A percentile compares a stretch with the other conserved stretches of the same genome.
These are phyloP conservation scores for Entelexis sorbosivorans DNA, from an alignment of 1,139 yeast species.

Conservation along the genomic window DNA sequence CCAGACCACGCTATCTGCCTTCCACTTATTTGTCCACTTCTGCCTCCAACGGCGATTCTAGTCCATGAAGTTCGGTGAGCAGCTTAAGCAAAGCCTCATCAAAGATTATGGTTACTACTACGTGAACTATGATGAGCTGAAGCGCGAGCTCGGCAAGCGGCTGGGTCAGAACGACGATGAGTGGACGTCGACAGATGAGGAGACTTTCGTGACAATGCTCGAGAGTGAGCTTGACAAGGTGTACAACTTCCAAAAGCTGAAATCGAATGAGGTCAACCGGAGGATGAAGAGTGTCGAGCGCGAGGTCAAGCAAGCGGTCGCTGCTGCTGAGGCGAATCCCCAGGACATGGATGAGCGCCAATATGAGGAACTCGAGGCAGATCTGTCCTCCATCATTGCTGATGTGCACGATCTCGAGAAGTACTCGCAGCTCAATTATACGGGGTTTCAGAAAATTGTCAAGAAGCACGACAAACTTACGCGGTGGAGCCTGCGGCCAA, in stretches of 20 bases:
- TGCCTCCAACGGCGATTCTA: not conserved
- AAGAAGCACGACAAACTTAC: conserved; percentile 94
- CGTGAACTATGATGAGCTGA: conserved; percentile 80
- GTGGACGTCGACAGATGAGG: conserved; percentile 75
- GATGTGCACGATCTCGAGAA: conserved; percentile 96
- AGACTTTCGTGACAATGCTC: conserved; percentile 58
- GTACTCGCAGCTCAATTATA: conserved; percentile 81
- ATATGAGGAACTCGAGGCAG: conserved; percentile 84
- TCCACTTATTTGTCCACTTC: not conserved
- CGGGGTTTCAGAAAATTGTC: conserved; percentile 90
- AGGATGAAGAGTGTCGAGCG: conserved; percentile 72
- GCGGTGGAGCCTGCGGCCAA: conserved; percentile 71
- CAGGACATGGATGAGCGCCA: conserved; percentile 52
- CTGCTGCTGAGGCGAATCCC: conserved; percentile 30
- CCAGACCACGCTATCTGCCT: not conserved
- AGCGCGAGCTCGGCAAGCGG: conserved; percentile 62
- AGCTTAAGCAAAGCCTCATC: conserved; percentile 34
- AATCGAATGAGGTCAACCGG: conserved; percentile 70
- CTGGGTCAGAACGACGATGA: conserved; percentile 34
- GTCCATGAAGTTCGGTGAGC: conserved; percentile 37
- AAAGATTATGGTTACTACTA: conserved; percentile 78
- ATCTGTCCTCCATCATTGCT: conserved; percentile 83
- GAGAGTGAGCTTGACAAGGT: conserved; percentile 85
- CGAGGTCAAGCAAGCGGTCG: conserved; percentile 54
- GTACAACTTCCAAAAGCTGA: conserved; percentile 77